A percentile compares a stretch with the other conserved stretches of the same genome.
Evolutionary conservation across 768 basidiomycete genomes (phyloP).

Genomic region (Wakefieldia striispora): DNA sequence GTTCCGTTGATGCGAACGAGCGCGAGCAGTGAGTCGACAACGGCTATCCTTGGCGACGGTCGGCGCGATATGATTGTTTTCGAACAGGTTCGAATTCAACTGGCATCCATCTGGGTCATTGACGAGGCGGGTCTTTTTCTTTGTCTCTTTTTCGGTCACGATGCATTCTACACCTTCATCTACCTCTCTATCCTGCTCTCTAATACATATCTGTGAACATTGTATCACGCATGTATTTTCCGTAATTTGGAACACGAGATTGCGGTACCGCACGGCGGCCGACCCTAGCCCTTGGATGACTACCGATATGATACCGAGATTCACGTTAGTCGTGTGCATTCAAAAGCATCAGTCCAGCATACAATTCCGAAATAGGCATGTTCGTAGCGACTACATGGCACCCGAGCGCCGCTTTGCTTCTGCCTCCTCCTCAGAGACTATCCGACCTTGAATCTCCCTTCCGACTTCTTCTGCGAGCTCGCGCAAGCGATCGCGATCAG

Average conservation of each 20-base stretch:
- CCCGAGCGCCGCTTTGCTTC: conserved; percentile 42
- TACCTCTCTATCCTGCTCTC: neutral
- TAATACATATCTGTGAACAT: too few species aligned
- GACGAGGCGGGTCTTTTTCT: neutral
- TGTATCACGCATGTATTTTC: too few species aligned
- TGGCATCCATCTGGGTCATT: too few species aligned
- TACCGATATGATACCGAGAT: too few species aligned
- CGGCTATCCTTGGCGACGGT: too few species aligned
- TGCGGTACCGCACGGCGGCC: too few species aligned
- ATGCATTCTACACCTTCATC: too few species aligned
- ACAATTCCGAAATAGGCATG: neutral
- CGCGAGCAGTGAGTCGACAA: neutral
- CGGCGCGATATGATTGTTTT: neutral
- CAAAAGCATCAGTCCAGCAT: neutral
- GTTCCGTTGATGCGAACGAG: neutral
- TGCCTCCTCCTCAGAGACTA: conserved; percentile 66
- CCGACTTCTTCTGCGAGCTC: conserved; percentile 65
- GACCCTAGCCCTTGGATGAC: too few species aligned
- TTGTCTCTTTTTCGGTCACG: neutral
- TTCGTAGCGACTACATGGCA: conserved; percentile 3
- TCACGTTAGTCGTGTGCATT: too few species aligned
- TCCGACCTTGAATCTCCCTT: conserved; percentile 51
- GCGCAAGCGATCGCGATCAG: conserved; percentile 43
- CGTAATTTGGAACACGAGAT: too few species aligned
- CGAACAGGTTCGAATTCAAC: too few species aligned